phyloP scores from a whole-genome alignment of 2,329 filamentous ascomycete genomes.

The Colletotrichum sansevieriae region DNA sequence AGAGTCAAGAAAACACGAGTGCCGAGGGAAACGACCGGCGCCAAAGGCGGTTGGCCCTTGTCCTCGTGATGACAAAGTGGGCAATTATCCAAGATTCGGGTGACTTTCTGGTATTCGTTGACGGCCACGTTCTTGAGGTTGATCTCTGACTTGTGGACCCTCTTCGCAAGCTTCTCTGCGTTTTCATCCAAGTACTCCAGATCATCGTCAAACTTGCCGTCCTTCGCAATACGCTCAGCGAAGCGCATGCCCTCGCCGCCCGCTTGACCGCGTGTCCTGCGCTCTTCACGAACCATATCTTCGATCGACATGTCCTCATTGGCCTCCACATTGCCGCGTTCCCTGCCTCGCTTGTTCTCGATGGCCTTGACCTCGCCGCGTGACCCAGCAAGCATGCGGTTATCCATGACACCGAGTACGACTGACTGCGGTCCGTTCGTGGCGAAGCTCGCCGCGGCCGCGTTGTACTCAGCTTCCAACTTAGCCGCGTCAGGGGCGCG shows the following conservation, averaged over 20 bases:
- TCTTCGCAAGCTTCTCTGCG: conserved; percentile 86
- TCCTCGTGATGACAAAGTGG: conserved; percentile 95
- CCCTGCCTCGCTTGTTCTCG: conserved; percentile 83
- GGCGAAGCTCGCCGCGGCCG: conserved; percentile 73
- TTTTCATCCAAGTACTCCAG: conserved; percentile 99
- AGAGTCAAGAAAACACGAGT: conserved; percentile 91
- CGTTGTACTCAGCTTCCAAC: conserved; percentile 87
- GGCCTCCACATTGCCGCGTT: conserved; percentile 86
- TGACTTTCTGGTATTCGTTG: conserved; percentile 89
- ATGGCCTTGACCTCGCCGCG: conserved; percentile 81
- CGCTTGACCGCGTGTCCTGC: conserved; percentile 81
- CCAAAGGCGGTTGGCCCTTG: conserved; percentile 77
- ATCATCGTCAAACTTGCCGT: conserved; percentile 89
- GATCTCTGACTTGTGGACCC: conserved; percentile 88
- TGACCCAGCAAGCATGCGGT: conserved; percentile 83
- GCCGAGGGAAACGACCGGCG: conserved; percentile 86
- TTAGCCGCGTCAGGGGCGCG: conserved; percentile 80
- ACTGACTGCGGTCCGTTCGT: conserved; percentile 75
- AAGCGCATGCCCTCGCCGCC: conserved; percentile 86
- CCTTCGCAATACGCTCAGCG: conserved; percentile 94
- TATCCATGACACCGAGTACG: conserved; percentile 89
- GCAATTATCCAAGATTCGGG: conserved; percentile 86
- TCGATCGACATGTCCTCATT: conserved; percentile 97
- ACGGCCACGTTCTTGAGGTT: conserved; percentile 91
- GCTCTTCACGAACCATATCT: conserved; percentile 96